Evolutionary conservation across 192 early-diverging fungal species (phyloP).

Genomic region (Dissophora globulifera): DNA sequence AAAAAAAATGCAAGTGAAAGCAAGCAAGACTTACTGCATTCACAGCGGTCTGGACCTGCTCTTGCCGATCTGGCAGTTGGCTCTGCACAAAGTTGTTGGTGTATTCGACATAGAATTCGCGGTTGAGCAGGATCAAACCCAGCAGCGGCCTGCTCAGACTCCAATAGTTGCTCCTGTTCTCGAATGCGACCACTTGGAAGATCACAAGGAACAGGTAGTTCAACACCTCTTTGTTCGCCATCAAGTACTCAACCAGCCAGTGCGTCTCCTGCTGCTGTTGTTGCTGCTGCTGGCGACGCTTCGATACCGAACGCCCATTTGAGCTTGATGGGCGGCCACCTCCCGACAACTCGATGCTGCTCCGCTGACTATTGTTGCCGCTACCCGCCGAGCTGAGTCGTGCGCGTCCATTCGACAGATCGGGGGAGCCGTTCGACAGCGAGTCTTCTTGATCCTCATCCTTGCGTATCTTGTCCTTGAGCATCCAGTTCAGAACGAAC

Average conservation of each 20-base stretch:
- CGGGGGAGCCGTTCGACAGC: slow-evolving; percentile 32
- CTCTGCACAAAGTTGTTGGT: slow-evolving; percentile 61
- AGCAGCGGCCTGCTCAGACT: slow-evolving; percentile 84
- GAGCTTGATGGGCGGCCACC: slow-evolving; percentile 23
- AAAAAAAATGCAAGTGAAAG: not conserved
- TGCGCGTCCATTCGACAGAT: slow-evolving; percentile 18
- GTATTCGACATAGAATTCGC: slow-evolving; percentile 69
- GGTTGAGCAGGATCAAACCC: slow-evolving; percentile 80
- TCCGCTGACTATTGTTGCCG: slow-evolving; percentile 22
- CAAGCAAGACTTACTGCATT: slow-evolving; percentile 28
- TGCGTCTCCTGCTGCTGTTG: slow-evolving; percentile 56
- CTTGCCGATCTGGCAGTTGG: slow-evolving; percentile 63
- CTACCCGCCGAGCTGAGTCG: slow-evolving; percentile 16
- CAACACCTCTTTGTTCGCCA: slow-evolving; percentile 68
- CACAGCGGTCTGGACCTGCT: slow-evolving; percentile 51
- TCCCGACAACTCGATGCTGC: slow-evolving; percentile 23
- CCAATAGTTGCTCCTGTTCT: slow-evolving; percentile 86
- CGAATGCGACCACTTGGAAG: slow-evolving; percentile 83
- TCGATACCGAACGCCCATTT: slow-evolving; percentile 34
- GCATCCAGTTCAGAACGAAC: slow-evolving; percentile 68
- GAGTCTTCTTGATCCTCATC: slow-evolving; percentile 21
- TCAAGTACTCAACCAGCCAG: slow-evolving; percentile 65
- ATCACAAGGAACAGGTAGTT: slow-evolving; percentile 71
- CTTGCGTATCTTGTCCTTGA: slow-evolving; percentile 49
- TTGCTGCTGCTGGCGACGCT: slow-evolving; percentile 46